These are phyloP conservation scores for Saturnispora kantuleensis DNA, from an alignment of 805 yeast species.

Conservation along the genomic window DNA sequence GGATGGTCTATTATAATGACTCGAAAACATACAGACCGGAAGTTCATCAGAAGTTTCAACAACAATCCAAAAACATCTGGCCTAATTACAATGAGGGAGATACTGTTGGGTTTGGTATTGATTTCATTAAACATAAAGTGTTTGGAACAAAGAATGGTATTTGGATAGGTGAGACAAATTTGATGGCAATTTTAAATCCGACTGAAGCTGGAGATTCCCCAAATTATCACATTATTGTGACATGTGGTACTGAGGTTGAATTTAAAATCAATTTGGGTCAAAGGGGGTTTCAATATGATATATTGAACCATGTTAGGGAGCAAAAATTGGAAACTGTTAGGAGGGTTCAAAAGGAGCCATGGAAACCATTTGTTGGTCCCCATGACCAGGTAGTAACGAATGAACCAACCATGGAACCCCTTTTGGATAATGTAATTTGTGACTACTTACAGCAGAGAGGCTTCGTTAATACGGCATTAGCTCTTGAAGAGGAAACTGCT, in stretches of 20 bases:
- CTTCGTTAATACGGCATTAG: conserved; percentile 41
- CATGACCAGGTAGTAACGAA: conserved; percentile 10
- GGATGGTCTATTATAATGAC: conserved; percentile 29
- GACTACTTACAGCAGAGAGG: conserved; percentile 53
- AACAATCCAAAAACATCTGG: conserved; percentile 14
- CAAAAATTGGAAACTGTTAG: conserved; percentile 25
- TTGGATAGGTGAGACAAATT: conserved; percentile 37
- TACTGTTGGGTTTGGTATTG: conserved; percentile 75
- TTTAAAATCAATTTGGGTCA: conserved; percentile 47
- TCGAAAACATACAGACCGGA: conserved; percentile 18
- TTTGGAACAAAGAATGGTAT: conserved; percentile 82
- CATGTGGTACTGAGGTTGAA: conserved; percentile 26
- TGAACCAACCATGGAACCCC: conserved; percentile 13
- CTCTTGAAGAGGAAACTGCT: conserved; percentile 35
- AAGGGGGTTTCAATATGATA: conserved; percentile 36
- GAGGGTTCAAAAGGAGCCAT: conserved; percentile 12
- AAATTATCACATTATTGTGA: background rate
- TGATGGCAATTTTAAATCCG: conserved; percentile 2
- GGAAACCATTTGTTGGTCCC: conserved; percentile 7
- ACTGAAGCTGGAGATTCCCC: background rate
- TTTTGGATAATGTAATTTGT: conserved; percentile 20
- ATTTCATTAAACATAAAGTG: conserved; percentile 50
- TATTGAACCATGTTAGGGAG: conserved; percentile 34
- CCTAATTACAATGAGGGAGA: conserved; percentile 47
- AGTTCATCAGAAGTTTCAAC: background rate